A percentile compares a stretch with the other conserved stretches of the same genome.
phyloP scores from a whole-genome alignment of 2,329 filamentous ascomycete genomes.

The Cercospora sp. region DNA sequence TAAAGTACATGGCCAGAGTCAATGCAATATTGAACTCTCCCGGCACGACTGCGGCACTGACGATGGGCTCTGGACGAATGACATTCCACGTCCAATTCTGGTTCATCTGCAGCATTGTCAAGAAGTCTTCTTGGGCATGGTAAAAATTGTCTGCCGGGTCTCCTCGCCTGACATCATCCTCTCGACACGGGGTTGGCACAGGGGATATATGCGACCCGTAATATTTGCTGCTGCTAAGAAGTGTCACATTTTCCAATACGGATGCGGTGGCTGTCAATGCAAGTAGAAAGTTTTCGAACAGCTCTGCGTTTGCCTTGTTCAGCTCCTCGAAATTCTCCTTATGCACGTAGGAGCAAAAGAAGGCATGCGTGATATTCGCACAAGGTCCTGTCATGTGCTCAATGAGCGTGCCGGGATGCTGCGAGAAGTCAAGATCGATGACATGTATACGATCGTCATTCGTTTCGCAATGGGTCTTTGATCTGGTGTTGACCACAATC shows the following conservation, averaged over 20 bases:
- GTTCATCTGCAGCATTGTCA: slow-evolving; percentile 28
- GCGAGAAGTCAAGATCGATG: slow-evolving; percentile 37
- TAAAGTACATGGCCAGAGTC: slow-evolving; percentile 45
- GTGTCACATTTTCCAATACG: slow-evolving; percentile 31
- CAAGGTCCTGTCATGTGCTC: slow-evolving; percentile 27
- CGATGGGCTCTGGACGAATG: slow-evolving; percentile 34
- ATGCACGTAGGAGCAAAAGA: slow-evolving; percentile 41
- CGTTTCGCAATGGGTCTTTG: slow-evolving; percentile 28
- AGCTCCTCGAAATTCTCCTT: slow-evolving; percentile 36
- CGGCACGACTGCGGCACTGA: slow-evolving; percentile 37
- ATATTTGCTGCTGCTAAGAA: slow-evolving; percentile 24
- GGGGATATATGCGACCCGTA: slow-evolving; percentile 20
- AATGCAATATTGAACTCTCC: slow-evolving; percentile 46
- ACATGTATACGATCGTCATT: slow-evolving; percentile 38
- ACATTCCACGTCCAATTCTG: slow-evolving; percentile 36
- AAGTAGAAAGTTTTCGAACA: slow-evolving; percentile 41
- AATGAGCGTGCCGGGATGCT: slow-evolving; percentile 19
- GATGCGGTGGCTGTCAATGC: slow-evolving; percentile 31
- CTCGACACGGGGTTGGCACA: slow-evolving; percentile 15
- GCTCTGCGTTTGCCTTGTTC: slow-evolving; percentile 31
- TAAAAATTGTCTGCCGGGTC: slow-evolving; percentile 19
- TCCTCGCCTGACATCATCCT: slow-evolving; percentile 14
- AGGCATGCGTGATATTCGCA: slow-evolving; percentile 38
- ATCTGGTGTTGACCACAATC: slow-evolving; percentile 38
- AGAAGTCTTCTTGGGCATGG: slow-evolving; percentile 23